Conservation (phyloP, 2,329 filamentous ascomycete species). For the Aureobasidium sp. region DNA sequence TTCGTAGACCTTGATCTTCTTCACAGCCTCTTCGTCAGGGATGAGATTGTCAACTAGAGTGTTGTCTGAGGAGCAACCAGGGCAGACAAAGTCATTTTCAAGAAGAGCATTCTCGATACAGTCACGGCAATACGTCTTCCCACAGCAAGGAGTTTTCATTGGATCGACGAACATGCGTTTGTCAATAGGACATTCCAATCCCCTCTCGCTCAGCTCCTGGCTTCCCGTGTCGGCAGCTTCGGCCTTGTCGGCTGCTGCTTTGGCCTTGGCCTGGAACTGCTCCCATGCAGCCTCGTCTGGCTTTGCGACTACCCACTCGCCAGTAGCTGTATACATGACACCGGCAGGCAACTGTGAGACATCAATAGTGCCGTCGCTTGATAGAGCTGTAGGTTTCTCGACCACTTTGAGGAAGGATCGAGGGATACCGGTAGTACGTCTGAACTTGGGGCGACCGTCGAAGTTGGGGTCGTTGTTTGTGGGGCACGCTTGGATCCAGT, state of each 20-base stretch:
- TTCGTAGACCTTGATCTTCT: constrained; percentile 73
- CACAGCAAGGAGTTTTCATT: constrained; percentile 98
- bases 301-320: constrained; percentile 93
- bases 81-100: constrained; percentile 95
- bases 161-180: constrained; percentile 97
- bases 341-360: constrained; percentile 75
- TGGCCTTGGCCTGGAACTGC: constrained; percentile 90
- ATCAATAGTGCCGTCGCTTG: constrained; percentile 68
- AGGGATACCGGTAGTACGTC: constrained; percentile 93
- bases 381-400: constrained; percentile 75
- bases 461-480: constrained; percentile 98
- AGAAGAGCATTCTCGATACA: constrained; percentile 99
- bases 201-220: constrained; percentile 80
- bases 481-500: constrained; percentile 97
- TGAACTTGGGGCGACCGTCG: constrained; percentile 86
- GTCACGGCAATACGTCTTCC: constrained; percentile 97
- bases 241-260: constrained; percentile 68
- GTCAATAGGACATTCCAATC: constrained; percentile 91
- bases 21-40: constrained; percentile 76
- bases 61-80: constrained; percentile 81
- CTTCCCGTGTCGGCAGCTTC: constrained; percentile 69
- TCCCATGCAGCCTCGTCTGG: constrained; percentile 96
- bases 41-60: constrained; percentile 89
- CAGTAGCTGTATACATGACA: constrained; percentile 96
- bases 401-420: constrained; percentile 92